phyloP scores from a whole-genome alignment of 805 yeast species.

The Lipomyces sp. region DNA sequence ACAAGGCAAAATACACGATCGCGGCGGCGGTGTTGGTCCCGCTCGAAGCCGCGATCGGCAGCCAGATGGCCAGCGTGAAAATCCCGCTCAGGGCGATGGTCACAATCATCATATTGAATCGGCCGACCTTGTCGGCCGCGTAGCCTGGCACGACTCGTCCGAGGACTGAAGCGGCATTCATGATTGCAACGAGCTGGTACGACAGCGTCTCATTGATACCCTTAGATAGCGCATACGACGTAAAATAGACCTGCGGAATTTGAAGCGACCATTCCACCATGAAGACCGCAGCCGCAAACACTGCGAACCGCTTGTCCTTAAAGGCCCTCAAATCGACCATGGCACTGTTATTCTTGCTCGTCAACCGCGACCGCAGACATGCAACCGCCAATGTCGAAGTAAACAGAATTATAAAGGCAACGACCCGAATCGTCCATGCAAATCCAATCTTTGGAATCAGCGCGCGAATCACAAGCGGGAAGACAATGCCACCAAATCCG shows the following conservation, averaged over 20 bases:
- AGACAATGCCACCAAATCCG: conserved; percentile 60
- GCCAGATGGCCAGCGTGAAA: conserved; percentile 56
- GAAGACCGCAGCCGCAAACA: conserved; percentile 31
- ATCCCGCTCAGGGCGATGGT: conserved; percentile 49
- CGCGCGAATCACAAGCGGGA: conserved; percentile 52
- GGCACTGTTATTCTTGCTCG: conserved; percentile 4
- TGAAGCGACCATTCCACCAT: conserved; percentile 36
- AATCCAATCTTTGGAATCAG: conserved; percentile 52
- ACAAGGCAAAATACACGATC: conserved; percentile 51
- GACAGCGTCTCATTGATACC: conserved; percentile 33
- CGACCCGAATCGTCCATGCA: conserved; percentile 56
- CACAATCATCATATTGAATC: conserved; percentile 53
- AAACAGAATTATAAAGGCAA: conserved; percentile 41
- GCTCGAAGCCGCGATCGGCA: conserved; percentile 47
- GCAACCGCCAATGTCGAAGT: conserved; percentile 37
- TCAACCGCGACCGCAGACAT: conserved; percentile 40
- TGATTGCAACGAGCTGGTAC: conserved; percentile 46
- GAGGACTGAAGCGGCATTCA: conserved; percentile 48
- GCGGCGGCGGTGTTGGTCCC: conserved; percentile 46
- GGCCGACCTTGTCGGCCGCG: conserved; percentile 53
- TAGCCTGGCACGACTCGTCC: conserved; percentile 58
- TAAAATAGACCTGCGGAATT: conserved; percentile 37
- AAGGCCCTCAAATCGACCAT: conserved; percentile 31
- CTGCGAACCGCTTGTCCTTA: conserved; percentile 32
- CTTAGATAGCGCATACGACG: conserved; percentile 32